Base-by-base conservation (phyloP, 2,329 filamentous ascomycete species). In the Monilinia polystroma region DNA sequence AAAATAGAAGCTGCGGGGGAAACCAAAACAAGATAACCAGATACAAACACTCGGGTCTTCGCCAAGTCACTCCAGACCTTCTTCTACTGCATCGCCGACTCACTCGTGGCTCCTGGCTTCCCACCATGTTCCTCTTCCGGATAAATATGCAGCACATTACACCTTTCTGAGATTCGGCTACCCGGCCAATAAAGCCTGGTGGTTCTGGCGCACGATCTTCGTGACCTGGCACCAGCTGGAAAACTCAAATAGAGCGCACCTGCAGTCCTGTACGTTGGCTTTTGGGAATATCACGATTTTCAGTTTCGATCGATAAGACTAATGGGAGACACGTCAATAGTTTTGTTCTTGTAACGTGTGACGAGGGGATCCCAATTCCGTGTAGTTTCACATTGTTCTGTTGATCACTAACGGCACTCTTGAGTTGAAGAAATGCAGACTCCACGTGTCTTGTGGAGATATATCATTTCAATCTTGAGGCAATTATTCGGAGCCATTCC, bases 31-130 rank as follows among this genome's bases (percentile, higher is more conserved):
- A 59, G 56, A 47, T 18, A 32, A 2, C 12, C 43, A 32, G 41
- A 10, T 32, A 59, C 41, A 47, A 59, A 47, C 10, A 47, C 26
- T 59, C 56, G 41, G 56, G 41, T 59, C 41, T 47, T 11, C 18
- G 56, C 56, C 26, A 59, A 16, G 26, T 47, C 43, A 47, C 10
- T 35, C 41, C 26, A 26, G 11, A 14, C 11, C 11, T 51, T 23
- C 23, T n/a, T 47, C 41, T 59, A 26, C 56, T 47, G 41, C 56
- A 59, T n/a, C 23, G 26, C 56, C 47, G 43, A 26, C 56, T 32
- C 41, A 59, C 43, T 47, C 56, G 41, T 41, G 29, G 29, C 45
- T 47, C 23, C 26, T 16, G 7, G 29, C 10, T 32, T 47, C 41
- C 26, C 23, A 12, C 16, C 41, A 10, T 16, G 20, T 51, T 51